phyloP scores from a whole-genome alignment of 306 rosid species.

The Glycine tomentella region DNA sequence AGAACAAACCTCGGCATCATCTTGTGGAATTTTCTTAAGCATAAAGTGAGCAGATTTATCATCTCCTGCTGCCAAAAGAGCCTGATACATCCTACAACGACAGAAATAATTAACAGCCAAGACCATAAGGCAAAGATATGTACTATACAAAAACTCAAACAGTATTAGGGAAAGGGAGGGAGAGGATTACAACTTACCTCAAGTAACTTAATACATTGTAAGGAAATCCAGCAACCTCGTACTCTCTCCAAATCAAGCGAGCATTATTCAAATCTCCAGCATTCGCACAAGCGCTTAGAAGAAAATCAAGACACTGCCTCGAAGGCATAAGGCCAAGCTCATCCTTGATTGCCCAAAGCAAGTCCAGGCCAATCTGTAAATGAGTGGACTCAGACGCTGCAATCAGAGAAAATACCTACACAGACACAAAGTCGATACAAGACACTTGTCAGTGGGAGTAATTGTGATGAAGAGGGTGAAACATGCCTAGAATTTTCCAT shows the following conservation, averaged over 20 bases:
- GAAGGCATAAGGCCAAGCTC: slow-evolving; percentile 76
- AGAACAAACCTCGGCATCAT: slow-evolving; percentile 64
- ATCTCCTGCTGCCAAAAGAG: slow-evolving; percentile 77
- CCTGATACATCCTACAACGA: slow-evolving; percentile 84
- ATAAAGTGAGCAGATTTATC: slow-evolving; percentile 54
- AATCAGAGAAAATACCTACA: slow-evolving; percentile 68
- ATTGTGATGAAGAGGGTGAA: slow-evolving; percentile 19
- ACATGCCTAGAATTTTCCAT: not conserved
- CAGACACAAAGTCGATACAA: slow-evolving; percentile 35
- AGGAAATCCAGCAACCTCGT: slow-evolving; percentile 74
- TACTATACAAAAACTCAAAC: not conserved
- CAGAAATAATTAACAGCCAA: too few relatives aligned
- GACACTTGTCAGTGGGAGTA: not conserved
- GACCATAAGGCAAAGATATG: slow-evolving; percentile 23
- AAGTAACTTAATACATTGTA: slow-evolving; percentile 69
- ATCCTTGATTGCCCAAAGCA: slow-evolving; percentile 67
- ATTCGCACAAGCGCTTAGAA: slow-evolving; percentile 78
- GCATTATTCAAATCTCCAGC: slow-evolving; percentile 74
- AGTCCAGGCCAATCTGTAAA: slow-evolving; percentile 73
- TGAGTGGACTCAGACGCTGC: slow-evolving; percentile 56
- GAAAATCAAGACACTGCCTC: slow-evolving; percentile 89
- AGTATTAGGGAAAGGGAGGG: too few relatives aligned
- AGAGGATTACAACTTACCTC: slow-evolving; percentile 55
- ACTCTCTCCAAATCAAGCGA: slow-evolving; percentile 76
- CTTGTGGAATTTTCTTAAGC: slow-evolving; percentile 63